Evolutionary conservation across 2,329 filamentous ascomycete genomes (phyloP).

Genomic region (Geosmithia flava): DNA sequence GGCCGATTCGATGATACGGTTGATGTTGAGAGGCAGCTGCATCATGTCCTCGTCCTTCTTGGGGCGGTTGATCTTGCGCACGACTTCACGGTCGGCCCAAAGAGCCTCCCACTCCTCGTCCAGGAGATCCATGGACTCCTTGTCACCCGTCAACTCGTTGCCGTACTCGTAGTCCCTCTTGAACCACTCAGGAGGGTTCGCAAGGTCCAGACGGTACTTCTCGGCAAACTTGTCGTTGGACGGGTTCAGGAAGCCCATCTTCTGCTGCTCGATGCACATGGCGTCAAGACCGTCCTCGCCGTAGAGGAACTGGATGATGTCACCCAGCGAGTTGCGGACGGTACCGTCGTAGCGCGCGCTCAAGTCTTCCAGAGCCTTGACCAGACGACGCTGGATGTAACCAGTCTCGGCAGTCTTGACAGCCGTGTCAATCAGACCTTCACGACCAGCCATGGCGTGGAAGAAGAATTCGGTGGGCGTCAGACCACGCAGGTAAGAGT

Average conservation of each 20-base stretch:
- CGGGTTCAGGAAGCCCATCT: constrained; percentile 73
- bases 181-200: constrained; percentile 47
- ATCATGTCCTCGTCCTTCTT: constrained; percentile 73
- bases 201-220: constrained; percentile 72
- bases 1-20: constrained; percentile 81
- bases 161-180: constrained; percentile 55
- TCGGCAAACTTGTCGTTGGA: constrained; percentile 67
- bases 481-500: constrained; percentile 91
- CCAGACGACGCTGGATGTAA: constrained; percentile 96
- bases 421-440: constrained; percentile 98
- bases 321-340: constrained; percentile 89
- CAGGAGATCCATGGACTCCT: constrained; percentile 73
- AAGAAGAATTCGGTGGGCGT: constrained; percentile 98
- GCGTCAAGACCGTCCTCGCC: constrained; percentile 95
- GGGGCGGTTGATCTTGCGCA: constrained; percentile 55
- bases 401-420: constrained; percentile 99
- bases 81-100: constrained; percentile 56
- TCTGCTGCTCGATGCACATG: constrained; percentile 85
- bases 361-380: constrained; percentile 95
- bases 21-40: constrained; percentile 85
- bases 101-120: constrained; percentile 83
- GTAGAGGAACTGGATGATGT: constrained; percentile 94
- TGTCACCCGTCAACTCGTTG: constrained; percentile 74
- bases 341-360: constrained; percentile 97
- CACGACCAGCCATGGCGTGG: constrained; percentile 99